Evolutionary conservation across 345 rosid genomes (phyloP), one percentile per base, ranked within the genome.

Genomic region (Brassica juncea): DNA sequence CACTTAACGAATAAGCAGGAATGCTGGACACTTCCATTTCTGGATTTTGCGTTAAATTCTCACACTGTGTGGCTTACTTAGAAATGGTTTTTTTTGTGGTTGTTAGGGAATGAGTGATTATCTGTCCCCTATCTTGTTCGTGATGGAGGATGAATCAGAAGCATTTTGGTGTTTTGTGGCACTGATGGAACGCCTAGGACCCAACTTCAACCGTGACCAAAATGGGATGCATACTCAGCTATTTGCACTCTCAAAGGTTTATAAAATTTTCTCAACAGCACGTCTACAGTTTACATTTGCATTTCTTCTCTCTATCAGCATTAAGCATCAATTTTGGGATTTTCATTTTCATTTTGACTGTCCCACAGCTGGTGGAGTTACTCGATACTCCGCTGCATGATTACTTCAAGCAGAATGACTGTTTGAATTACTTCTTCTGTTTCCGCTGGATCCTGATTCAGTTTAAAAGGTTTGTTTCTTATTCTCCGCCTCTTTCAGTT

Each of bases 191-290:
- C 90, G 94, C n/a, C 94, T 96, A 78, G 99, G 97, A 59, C 97
- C 99, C 82, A 96, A 96, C 83, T 96, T 93, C 66, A 96, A 96
- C 75, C 93, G 97, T 44, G 99, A 96, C 78, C 97, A 96, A 78
- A 96, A 82, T 82, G 99, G 99, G 81, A 92, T 96, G 99, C 99
- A 90, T 82, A 77, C 97, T 76, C 99, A 96, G 77, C 99, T 96
- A 63, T 90, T 90, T 88, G 98, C 99, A 73, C 73, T 93, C 70
- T 87, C 97, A 31, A 96, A 96, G 99, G 99, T 95, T 67, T 74
- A 7, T 76, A n/a, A 23, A 23, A 16, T 31, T 70, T 57, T 28
- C 64, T 54, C 2, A 4, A 66, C 6, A 44, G 19, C 72, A 39
- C 19, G 9, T 70, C 14, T 23, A 19, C 62, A 0, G 10, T 70